phyloP scores from a whole-genome alignment of 305 asterid genomes.

The Fraxinus sp. region DNA sequence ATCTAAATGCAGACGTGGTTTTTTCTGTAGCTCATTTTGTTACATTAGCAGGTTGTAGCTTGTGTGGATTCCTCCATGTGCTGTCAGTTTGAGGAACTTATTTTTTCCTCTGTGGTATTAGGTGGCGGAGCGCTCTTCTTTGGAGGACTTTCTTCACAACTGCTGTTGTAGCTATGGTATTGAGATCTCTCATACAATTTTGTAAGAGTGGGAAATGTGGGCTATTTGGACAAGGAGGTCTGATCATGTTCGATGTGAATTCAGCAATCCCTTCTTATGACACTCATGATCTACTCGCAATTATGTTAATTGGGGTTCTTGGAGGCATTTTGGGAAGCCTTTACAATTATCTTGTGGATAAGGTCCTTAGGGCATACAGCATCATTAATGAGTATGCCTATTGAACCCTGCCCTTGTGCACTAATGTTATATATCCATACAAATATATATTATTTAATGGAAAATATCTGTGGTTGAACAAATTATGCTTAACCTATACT shows the following conservation, averaged over 20 bases:
- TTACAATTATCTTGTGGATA: conserved; percentile 75
- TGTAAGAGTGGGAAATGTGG: conserved; percentile 84
- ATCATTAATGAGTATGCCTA: conserved; percentile 76
- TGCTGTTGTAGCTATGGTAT: conserved; percentile 88
- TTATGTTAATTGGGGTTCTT: conserved; percentile 69
- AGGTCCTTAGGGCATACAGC: conserved; percentile 73
- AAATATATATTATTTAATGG: not conserved
- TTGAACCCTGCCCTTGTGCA: conserved; percentile 15
- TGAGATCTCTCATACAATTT: conserved; percentile 60
- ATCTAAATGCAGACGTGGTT: not conserved
- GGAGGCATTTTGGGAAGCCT: conserved; percentile 88
- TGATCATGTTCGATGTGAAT: conserved; percentile 75
- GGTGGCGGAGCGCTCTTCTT: conserved; percentile 95
- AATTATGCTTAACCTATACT: not conserved
- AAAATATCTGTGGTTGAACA: not conserved
- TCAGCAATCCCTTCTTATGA: conserved; percentile 54
- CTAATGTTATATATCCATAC: conserved; percentile 13
- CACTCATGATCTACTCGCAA: conserved; percentile 71
- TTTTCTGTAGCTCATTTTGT: conserved; percentile 15
- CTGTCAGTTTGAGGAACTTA: conserved; percentile 3
- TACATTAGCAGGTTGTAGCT: not conserved
- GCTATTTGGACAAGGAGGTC: conserved; percentile 89
- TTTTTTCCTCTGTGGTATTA: conserved; percentile 29
- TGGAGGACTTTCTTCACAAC: conserved; percentile 99
- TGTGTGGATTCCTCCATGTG: conserved; percentile 16